Evolutionary conservation across 1,284 basidiomycete species (phyloP).

Genomic region (Trametes hirsuta): DNA sequence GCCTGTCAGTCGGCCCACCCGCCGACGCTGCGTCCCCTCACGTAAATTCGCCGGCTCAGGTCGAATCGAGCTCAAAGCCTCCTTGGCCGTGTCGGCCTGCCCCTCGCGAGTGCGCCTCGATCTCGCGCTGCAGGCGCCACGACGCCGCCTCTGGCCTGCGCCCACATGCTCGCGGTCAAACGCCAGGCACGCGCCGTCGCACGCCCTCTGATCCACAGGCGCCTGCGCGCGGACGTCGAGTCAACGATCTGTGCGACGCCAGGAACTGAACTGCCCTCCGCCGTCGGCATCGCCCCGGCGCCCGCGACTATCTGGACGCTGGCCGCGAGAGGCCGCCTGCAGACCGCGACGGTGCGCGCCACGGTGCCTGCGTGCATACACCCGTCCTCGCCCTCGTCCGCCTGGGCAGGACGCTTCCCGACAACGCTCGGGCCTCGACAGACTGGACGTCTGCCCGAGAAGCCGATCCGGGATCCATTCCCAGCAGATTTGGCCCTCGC

Average conservation of each 20-base stretch:
- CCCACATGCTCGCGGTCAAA: conserved; percentile 25
- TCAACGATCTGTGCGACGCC: conserved; percentile 10
- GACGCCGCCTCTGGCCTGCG: conserved; percentile 18
- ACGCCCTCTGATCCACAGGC: conserved; percentile 14
- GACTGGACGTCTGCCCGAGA: not conserved
- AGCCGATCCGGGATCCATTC: conserved; percentile 3
- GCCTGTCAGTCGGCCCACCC: conserved; percentile 14
- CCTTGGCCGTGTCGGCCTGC: not conserved
- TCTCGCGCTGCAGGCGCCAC: conserved; percentile 10
- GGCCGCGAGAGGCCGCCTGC: too few relatives aligned
- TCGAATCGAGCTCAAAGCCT: not conserved
- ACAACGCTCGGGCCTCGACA: not conserved
- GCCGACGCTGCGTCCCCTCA: conserved; percentile 2
- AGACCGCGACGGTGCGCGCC: too few relatives aligned
- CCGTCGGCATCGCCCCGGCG: conserved; percentile 1
- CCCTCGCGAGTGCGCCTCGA: conserved; percentile 9
- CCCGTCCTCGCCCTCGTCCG: too few relatives aligned
- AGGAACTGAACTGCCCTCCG: conserved; percentile 18
- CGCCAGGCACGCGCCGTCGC: conserved; percentile 16
- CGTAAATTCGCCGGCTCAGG: conserved; percentile 11
- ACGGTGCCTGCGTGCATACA: too few relatives aligned
- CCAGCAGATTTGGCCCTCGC: conserved; percentile 1
- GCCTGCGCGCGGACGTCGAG: not conserved
- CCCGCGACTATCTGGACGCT: not conserved
- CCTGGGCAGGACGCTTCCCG: too few relatives aligned